A percentile compares a stretch with the other conserved stretches of the same genome.
Conservation (phyloP, 805 yeast genomes). For the Sugiyamaella lignohabitans region DNA sequence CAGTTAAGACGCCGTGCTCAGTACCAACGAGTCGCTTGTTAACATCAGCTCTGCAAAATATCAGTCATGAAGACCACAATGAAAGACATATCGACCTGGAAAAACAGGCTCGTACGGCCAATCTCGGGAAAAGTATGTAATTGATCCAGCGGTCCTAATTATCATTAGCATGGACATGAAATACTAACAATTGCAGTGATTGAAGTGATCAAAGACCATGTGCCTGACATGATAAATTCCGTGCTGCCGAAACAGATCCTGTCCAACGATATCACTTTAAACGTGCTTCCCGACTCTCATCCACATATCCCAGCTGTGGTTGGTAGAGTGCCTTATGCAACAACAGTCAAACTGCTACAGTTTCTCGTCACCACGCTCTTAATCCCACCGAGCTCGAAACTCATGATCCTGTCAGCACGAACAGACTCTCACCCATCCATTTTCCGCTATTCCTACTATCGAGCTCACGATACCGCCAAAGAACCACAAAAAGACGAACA, state of each 20-base stretch:
- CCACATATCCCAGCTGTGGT: slow-evolving; percentile 22
- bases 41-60: no score
- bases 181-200: slow-evolving; percentile 11
- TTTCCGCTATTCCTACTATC: background rate
- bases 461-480: background rate
- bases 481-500: background rate
- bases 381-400: slow-evolving; percentile 25
- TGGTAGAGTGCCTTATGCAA: slow-evolving; percentile 26
- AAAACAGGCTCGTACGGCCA: slow-evolving; percentile 25
- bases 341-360: slow-evolving; percentile 27
- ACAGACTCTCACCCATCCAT: slow-evolving; percentile 2
- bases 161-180: background rate
- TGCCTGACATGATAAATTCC: slow-evolving; percentile 25
- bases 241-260: slow-evolving; percentile 25
- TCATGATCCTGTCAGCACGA: slow-evolving; percentile 22
- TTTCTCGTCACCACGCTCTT: slow-evolving; percentile 25
- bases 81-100: slow-evolving; percentile 4
- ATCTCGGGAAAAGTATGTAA: slow-evolving; percentile 23
- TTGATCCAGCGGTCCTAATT: background rate
- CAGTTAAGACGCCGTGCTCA: no score
- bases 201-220: slow-evolving; percentile 20
- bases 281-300: slow-evolving; percentile 28
- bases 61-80: background rate
- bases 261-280: slow-evolving; percentile 24
- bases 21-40: no score